phyloP scores from a whole-genome alignment of 495 filamentous ascomycete genomes.

The Neurospora cerealis region DNA sequence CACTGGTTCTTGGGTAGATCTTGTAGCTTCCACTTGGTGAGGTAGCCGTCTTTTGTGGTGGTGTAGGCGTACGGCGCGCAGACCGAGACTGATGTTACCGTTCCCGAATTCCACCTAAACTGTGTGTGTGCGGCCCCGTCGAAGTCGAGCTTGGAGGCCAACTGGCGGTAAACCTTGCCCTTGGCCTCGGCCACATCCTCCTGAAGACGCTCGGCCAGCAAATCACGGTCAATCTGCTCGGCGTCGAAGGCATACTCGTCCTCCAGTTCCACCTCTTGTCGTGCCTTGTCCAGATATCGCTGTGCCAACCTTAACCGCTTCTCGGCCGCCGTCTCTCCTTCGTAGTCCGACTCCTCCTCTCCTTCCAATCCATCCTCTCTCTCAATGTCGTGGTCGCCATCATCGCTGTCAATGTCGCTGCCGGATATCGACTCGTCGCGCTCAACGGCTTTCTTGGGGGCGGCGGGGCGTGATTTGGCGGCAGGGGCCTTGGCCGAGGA shows the following conservation, averaged over 20 bases:
- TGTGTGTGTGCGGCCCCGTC: conserved; percentile 50
- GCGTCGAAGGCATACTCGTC: conserved; percentile 78
- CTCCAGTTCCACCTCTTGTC: conserved; percentile 53
- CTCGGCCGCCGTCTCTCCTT: conserved; percentile 76
- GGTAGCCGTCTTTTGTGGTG: conserved; percentile 69
- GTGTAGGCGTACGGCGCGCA: conserved; percentile 76
- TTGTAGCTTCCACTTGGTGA: conserved; percentile 82
- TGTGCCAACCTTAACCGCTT: conserved; percentile 81
- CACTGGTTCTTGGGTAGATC: conserved; percentile 44
- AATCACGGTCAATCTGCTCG: conserved; percentile 79
- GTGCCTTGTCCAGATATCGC: conserved; percentile 83
- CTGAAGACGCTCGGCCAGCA: conserved; percentile 80
- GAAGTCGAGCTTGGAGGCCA: conserved; percentile 62
- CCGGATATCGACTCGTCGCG: conserved; percentile 75
- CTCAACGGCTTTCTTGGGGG: conserved; percentile 50
- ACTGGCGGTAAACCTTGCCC: conserved; percentile 71
- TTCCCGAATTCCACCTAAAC: conserved; percentile 65
- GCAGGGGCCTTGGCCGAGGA: conserved; percentile 33
- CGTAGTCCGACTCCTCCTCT: conserved; percentile 43
- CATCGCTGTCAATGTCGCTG: conserved; percentile 56
- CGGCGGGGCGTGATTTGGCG: conserved; percentile 25
- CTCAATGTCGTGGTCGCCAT: conserved; percentile 20
- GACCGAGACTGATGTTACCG: conserved; percentile 70
- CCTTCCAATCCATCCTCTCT: conserved; percentile 34
- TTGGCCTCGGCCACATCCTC: conserved; percentile 92